Conservation (phyloP, 345 rosid genomes). For the Heritiera littoralis region DNA sequence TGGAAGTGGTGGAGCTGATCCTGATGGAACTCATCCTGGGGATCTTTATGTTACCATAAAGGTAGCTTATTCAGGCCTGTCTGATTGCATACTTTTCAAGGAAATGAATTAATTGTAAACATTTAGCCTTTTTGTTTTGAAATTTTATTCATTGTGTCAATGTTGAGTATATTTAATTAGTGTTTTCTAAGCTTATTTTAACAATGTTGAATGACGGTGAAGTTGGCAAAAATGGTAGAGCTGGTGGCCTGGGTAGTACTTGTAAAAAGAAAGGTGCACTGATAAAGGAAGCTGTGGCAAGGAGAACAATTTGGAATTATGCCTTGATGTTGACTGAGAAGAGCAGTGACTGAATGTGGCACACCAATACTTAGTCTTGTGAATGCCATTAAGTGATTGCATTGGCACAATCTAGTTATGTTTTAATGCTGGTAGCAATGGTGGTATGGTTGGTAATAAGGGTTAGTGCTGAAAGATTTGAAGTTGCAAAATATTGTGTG, state of each 20-base stretch:
- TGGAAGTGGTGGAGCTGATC: slow-evolving; percentile 92
- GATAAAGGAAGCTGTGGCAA: neutral
- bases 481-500: neutral
- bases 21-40: slow-evolving; percentile 93
- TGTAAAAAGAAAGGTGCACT: neutral
- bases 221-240: no score
- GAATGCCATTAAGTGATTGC: neutral
- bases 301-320: neutral
- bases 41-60: slow-evolving; percentile 80
- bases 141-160: neutral
- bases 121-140: no score
- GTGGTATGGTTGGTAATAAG: neutral
- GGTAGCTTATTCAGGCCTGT: slow-evolving; percentile 43
- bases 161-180: neutral
- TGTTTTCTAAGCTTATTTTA: no score
- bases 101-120: neutral
- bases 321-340: slow-evolving; percentile 13
- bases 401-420: neutral
- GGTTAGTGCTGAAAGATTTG: neutral
- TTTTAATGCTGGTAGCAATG: neutral
- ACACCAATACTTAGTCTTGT: neutral
- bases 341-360: neutral
- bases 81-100: slow-evolving; percentile 15
- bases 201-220: no score
- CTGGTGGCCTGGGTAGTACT: neutral